Conservation (phyloP, 2,329 filamentous ascomycete genomes). For the Teratosphaeria gauchensis region DNA sequence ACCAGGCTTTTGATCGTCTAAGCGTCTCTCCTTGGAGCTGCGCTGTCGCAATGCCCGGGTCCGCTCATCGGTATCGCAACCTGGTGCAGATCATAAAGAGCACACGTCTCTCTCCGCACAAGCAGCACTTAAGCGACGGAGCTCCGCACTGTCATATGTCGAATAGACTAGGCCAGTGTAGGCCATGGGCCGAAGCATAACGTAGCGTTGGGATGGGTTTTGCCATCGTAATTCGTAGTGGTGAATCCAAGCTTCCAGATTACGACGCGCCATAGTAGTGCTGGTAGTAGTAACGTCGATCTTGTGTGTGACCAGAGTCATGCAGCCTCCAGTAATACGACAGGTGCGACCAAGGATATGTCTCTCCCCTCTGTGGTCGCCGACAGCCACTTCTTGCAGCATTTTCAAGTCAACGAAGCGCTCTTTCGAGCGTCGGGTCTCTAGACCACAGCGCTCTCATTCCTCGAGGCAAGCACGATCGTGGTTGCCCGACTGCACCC, state of each 20-base stretch:
- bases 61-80: background rate
- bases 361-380: background rate
- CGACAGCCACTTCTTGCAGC: background rate
- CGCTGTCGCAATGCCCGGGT: background rate
- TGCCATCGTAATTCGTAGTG: background rate
- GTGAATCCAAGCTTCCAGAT: background rate
- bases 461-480: background rate
- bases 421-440: no score
- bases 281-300: background rate
- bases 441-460: no score
- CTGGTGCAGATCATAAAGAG: background rate
- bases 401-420: no score
- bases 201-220: background rate
- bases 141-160: background rate
- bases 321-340: background rate
- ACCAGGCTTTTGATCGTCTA: background rate
- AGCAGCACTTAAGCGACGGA: background rate
- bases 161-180: background rate
- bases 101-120: background rate
- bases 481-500: background rate
- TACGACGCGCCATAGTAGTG: background rate
- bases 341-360: background rate
- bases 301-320: background rate
- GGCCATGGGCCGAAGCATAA: background rate
- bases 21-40: background rate